Evolutionary conservation across 2,329 filamentous ascomycete species (phyloP), one percentile per base, ranked within the genome.

Genomic region (Aspergillus ibericus): DNA sequence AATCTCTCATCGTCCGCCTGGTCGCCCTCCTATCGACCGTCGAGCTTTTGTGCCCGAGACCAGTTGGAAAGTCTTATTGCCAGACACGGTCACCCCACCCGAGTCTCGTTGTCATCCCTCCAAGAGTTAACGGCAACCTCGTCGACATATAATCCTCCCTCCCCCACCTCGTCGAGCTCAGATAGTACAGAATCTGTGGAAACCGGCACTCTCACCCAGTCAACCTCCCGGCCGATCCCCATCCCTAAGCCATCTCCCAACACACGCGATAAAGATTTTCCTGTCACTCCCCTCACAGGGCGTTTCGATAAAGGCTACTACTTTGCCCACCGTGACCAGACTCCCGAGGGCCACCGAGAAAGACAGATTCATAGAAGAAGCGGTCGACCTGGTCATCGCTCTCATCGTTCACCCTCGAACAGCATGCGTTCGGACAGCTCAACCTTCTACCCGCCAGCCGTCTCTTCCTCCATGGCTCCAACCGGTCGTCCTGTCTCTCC

Each of bases 41-140:
- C 70, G 22, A 54, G 61, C 42, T 62, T 59, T 56, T 64, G 61
- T 32, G 66, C 72, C 60, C 68, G 68, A 59, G 69, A 74, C 60
- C 72, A 75, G 61, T 64, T 74, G n/a, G 72, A 74, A 59, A 71
- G 63, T 64, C 59, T 76, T 61, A 73, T 76, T 62, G 66, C 68
- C 59, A 73, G 70, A 63, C 72, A 75, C 72, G 72, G 72, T 51
- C 71, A 72, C 68, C 73, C 73, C 66, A 74, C 73, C 56, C 72
- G 71, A 38, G 70, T 75, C 35, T 75, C 72, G 20, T 63, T 75
- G 46, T 76, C 74, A 4, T 76, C 74, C 59, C 56, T 76, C 55
- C 68, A 73, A 46, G 73, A 73, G 62, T 62, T 76, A 53, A 75
- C 72, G 40, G 68, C 72, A 25, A 76, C 74, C 32, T 70, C 70